Evolutionary conservation across 257 asterid genomes (phyloP).

Genomic region (Plantago elongata): DNA sequence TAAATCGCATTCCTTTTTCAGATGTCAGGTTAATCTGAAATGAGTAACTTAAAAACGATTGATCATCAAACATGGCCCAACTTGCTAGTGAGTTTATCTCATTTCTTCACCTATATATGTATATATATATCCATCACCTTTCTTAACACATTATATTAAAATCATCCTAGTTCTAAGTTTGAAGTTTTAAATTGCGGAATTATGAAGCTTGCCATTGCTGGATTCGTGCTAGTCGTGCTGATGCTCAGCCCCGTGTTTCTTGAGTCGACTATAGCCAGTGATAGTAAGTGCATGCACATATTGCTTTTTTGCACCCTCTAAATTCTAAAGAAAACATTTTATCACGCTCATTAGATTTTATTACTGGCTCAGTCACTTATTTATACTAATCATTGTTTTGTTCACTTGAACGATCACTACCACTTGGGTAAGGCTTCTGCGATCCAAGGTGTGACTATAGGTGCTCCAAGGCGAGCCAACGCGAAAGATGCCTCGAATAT

Average conservation of each 20-base stretch:
- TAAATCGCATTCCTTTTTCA: neutral
- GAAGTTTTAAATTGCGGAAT: neutral
- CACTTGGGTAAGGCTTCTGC: conserved; percentile 3
- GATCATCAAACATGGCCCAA: neutral
- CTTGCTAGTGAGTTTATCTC: neutral
- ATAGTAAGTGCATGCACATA: conserved; percentile 6
- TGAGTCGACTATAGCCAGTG: conserved; percentile 8
- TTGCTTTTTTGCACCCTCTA: too few species aligned
- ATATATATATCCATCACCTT: conserved; percentile 14
- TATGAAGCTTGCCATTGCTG: conserved; percentile 18
- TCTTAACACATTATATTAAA: neutral
- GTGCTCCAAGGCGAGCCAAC: conserved; percentile 13
- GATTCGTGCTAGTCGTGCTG: conserved; percentile 18
- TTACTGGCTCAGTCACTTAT: too few species aligned
- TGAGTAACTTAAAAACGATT: conserved; percentile 14
- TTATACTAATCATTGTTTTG: too few species aligned
- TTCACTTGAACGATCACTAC: too few species aligned
- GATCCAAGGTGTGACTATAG: conserved; percentile 12
- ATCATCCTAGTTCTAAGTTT: neutral
- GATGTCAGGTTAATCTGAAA: neutral
- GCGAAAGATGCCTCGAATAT: conserved; percentile 6
- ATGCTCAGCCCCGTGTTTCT: conserved; percentile 14
- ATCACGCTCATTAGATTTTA: too few species aligned
- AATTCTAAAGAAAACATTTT: too few species aligned
- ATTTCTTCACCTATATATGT: conserved; percentile 18